A percentile compares a stretch with the other conserved stretches of the same genome.
These are phyloP conservation scores for Yarrowia sp. DNA, from an alignment of 805 yeast species.

Conservation along the genomic window DNA sequence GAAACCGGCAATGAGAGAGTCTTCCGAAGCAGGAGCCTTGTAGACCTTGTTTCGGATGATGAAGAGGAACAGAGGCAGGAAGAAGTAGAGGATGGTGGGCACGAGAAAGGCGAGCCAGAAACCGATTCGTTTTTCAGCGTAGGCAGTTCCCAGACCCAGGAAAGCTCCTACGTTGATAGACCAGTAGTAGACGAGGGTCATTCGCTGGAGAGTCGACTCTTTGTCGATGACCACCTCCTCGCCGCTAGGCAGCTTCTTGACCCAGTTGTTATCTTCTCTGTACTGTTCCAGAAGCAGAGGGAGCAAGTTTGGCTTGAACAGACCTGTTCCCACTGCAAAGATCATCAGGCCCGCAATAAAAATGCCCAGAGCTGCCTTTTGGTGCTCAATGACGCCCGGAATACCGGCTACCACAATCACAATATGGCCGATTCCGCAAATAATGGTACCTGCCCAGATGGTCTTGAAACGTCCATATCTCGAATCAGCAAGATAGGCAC, in stretches of 20 bases:
- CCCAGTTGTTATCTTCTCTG: slow-evolving; percentile 16
- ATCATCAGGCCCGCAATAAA: slow-evolving; percentile 3
- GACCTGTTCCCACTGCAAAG: slow-evolving; percentile 4
- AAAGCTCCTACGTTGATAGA: slow-evolving; percentile 9
- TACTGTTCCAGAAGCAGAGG: slow-evolving; percentile 13
- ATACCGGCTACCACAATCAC: slow-evolving; percentile 2
- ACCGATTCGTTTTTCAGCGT: slow-evolving; percentile 2
- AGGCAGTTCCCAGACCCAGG: slow-evolving; percentile 7
- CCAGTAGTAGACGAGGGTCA: slow-evolving; percentile 11
- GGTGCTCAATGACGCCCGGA: slow-evolving; percentile 5
- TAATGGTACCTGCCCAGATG: background rate
- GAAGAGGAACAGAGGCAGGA: slow-evolving; percentile 3
- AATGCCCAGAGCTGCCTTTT: slow-evolving; percentile 5
- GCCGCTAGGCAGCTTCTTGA: slow-evolving; percentile 11
- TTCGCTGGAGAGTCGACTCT: slow-evolving; percentile 6
- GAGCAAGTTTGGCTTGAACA: slow-evolving; percentile 9
- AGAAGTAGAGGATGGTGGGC: slow-evolving; percentile 7
- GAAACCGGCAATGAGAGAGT: slow-evolving; percentile 2
- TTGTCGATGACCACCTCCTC: background rate
- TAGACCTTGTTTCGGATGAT: background rate
- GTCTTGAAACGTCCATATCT: slow-evolving; percentile 2
- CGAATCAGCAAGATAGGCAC: slow-evolving; percentile 4
- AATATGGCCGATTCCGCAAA: slow-evolving; percentile 3
- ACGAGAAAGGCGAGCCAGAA: slow-evolving; percentile 11
- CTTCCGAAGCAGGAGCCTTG: slow-evolving; percentile 4